Evolutionary conservation across 345 rosid species (phyloP), one percentile per base, ranked within the genome.

Genomic region (Eucalyptus tenuipes): DNA sequence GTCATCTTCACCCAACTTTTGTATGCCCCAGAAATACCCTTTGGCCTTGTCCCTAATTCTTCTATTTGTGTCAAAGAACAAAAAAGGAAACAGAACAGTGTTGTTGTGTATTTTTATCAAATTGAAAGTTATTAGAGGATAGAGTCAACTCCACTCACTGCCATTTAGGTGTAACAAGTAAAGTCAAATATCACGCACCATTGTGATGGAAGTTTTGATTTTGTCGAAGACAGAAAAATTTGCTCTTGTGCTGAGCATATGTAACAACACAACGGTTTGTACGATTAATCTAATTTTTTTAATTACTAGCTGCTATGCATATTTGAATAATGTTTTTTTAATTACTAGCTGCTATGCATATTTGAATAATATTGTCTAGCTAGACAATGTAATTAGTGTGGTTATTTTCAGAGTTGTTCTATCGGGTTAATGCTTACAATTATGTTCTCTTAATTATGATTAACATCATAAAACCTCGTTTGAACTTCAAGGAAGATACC

Each of bases 251-350:
- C 14, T 25, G n/a, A 57, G 40, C 79, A 66, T 15, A 7, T 0
- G 8, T 66, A 8, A 31, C 6, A 31, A 4, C 2, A 66, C 11
- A 2, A 25, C 0, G 6, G 40, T 4, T n/a, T 64, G 5, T n/a
- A n/a, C 10, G 20, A 64, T 4, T n/a, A 64, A n/a, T 13, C 2
- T 12, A 8, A 6, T 59, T 2, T 61, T 61, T 29, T 61, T 29
- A 61, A 61, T 29, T 61, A 7, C 33, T 61, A 29, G 7, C 33
- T 61, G 16, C 8, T 61, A 6, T 61, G 33, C 71, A 61, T 13
- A 6, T 61, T 61, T 61, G 71, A 61, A 6, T 29, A 61, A 61
- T 29, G 29, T 61, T 3, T 3, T 29, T 17, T 61, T 37, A 37
- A 37, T 37, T 13, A 29, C n/a, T n/a, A n/a, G n/a, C n/a, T n/a